These are phyloP conservation scores for Cystobasidiopsis lactophilus DNA, from an alignment of 768 basidiomycete species.

Conservation along the genomic window DNA sequence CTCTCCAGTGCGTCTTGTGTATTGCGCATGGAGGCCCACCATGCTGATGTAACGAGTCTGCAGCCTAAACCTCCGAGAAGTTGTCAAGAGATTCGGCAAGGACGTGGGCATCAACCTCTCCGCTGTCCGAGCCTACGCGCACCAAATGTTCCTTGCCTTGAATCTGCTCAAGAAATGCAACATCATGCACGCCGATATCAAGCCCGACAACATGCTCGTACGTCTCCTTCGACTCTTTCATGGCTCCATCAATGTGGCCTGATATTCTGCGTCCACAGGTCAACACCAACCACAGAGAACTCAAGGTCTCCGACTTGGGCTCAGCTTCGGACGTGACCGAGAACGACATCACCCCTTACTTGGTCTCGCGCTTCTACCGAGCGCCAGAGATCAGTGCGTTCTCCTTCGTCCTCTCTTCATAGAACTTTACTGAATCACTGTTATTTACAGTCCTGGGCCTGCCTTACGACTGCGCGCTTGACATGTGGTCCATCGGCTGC, in stretches of 20 bases:
- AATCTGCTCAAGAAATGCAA: conserved; percentile 66
- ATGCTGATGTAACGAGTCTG: background rate
- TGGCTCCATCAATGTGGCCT: background rate
- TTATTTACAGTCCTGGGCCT: conserved; percentile 55
- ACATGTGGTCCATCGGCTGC: conserved; percentile 93
- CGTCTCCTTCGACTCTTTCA: conserved; percentile 21
- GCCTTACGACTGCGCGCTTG: conserved; percentile 80
- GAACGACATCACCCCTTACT: conserved; percentile 92
- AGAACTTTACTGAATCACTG: background rate
- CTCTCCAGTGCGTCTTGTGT: conserved; percentile 46
- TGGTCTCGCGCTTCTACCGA: conserved; percentile 91
- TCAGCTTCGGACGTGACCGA: conserved; percentile 85
- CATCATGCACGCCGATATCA: conserved; percentile 96
- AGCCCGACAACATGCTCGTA: conserved; percentile 92
- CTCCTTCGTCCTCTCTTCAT: background rate
- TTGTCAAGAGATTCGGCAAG: conserved; percentile 93
- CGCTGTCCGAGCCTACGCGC: conserved; percentile 96
- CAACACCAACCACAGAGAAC: conserved; percentile 73
- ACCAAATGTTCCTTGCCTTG: conserved; percentile 78
- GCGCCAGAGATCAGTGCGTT: conserved; percentile 90
- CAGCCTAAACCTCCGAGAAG: conserved; percentile 95
- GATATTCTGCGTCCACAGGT: conserved; percentile 34
- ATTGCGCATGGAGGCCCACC: background rate
- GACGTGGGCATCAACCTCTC: conserved; percentile 88
- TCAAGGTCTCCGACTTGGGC: conserved; percentile 93